Evolutionary conservation across 805 yeast species (phyloP), one percentile per base, ranked within the genome.

Genomic region (Lachancea mirantina): DNA sequence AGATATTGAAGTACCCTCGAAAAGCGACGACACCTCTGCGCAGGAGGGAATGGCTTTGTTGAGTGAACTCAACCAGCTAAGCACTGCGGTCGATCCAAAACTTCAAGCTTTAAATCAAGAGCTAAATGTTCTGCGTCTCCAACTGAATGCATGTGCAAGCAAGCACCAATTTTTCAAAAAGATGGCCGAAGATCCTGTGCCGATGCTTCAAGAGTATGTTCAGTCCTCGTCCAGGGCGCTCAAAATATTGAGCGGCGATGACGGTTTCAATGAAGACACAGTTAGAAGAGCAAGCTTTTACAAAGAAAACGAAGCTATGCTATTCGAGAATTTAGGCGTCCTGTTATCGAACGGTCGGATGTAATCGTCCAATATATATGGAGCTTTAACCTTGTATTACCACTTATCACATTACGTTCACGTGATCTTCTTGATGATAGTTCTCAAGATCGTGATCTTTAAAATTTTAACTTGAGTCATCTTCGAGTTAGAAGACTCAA

Each of bases 191-290:
- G 76, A 88, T 49, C 97, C 98, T 0, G 79, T 77, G 3, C 68
- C 68, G 15, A 84, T 85, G 47, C 61, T 92, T 45, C 67, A 78
- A 35, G 69, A 74, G 32, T 83, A 95, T 72, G 65, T 78, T 40
- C 80, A 77, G 26, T 78, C 85, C 26, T 94, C 92, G 56, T 68
- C 85, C 10, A 84, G 85, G 39, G 83, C 89, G 29, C 68, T 92
- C 50, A 87, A 82, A 60, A 82, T 89, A 9, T 67, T 92, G 42
- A 73, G 85, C 39, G 87, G 95, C 43, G 97, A 92, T 47, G 92
- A 83, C 47, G 89, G 88, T 7, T 82, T 78, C 59, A 78, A 78
- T 52, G 96, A 89, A 61, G 96, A 88, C 52, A 67, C 74, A 14
- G 95, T 85, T 4, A 76, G 98, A 62, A 73, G 81, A 48, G 75